Evolutionary conservation across 176 grass and related monocot genomes (phyloP), one percentile per base, ranked within the genome.

Genomic region (Leersia perrieri): DNA sequence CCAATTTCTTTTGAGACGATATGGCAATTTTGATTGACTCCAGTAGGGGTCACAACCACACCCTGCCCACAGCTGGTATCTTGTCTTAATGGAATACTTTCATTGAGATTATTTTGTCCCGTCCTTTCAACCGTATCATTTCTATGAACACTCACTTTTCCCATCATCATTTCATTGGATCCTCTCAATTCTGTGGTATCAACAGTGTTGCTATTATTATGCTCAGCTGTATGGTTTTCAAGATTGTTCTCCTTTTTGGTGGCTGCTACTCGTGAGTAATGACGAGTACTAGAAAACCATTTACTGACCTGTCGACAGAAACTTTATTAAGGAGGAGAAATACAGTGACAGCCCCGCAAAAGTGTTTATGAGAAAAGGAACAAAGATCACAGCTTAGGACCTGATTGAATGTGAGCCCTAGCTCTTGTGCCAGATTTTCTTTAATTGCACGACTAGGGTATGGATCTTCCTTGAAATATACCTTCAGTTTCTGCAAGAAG

Each of bases 371-470:
- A 3, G 39, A 55, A 49, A 26, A 60, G 53, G 34, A 53, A 80
- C 33, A 76, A 68, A 68, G 16, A 66, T 49, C 18, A 47, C 15
- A 39, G 38, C 80, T 83, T 13, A 31, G 18, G 57, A 94, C 92
- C 92, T 87, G 89, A 77, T 35, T 49, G 49, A 87, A 74, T 81
- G 92, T 94, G 76, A 91, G 42, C 18, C 86, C 89, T 23, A 91
- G 20, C 33, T 91, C 89, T 83, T 85, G 53, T 10, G 89, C 80
- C n/a, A 94, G 68, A 82, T 38, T 89, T 89, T 82, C 78, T 76
- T 85, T 94, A 40, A 68, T 77, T 73, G 72, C 16, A 1, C 83
- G 86, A 75, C 69, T 91, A 85, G 92, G 92, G 75, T 91, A 94
- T 63, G 82, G 84, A 70, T 91, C 85, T 91, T 81, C 83, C 31